Base-by-base conservation (phyloP, 192 early-diverging fungal genomes). In the Coemansia asiatica region DNA sequence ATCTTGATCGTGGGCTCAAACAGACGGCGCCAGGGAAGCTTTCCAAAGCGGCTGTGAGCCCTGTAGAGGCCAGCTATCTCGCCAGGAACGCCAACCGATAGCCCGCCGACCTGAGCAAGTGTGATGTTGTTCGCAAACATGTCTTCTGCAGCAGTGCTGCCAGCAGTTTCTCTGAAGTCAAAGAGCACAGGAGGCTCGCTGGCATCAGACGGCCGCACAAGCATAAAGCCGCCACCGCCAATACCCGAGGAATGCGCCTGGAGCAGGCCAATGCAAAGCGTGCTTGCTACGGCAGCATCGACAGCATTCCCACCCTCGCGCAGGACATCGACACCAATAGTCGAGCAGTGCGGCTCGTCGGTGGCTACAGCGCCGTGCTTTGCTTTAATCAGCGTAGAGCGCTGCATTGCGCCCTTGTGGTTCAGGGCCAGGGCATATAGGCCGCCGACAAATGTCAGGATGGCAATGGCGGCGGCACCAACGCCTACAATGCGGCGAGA, bases 221-320 rank as follows among this genome's bases (percentile, higher is more conserved):
- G 81, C 91, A 95, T 92, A 70, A 98, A 96, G 6, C 96, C 96
- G 27, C 96, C 96, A 10, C 96, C 94, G 40, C 96, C 94, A 56
- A 98, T 93, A 29, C 96, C 96, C 19, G 89, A 87, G 16, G 91
- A 89, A 77, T 93, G 95, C 47, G 84, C 88, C 68, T 96, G 91
- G 23, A 95, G 87, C n/a, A 90, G 86, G 48, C 94, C 96, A 59
- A 95, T 84, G 66, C 95, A 95, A 18, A 95, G 82, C 9, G 90
- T 84, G 36, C 93, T 85, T 2, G 94, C 94, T 40, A 98, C 87
- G 13, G 91, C 89, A 0, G 93, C 89, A 75, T 98, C 96, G 0
- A 95, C 88, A 2, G 96, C 93, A 36, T 87, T 92, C 38, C 96
- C 96, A 60, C 93, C 92, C 16, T 90, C 85, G 68, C 88, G 89